Conservation (phyloP, 306 rosid species). For the Vigna unguiculata region DNA sequence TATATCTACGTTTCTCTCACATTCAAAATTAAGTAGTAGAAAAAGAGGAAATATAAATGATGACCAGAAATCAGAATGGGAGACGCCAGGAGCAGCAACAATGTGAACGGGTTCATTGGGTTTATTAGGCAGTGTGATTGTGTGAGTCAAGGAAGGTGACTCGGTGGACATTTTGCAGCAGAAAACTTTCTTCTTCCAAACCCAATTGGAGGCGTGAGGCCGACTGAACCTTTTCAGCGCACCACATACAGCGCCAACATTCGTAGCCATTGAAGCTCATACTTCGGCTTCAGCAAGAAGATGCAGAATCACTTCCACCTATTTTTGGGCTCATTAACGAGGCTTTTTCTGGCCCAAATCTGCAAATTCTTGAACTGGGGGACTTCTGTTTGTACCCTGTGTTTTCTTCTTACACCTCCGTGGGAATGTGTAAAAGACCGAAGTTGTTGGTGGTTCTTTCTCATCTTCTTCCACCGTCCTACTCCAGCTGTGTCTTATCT, state of each 20-base stretch:
- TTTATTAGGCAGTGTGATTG: conserved; percentile 63
- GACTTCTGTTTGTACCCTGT: too few species aligned
- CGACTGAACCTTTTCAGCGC: conserved; percentile 38
- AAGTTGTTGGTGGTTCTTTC: too few species aligned
- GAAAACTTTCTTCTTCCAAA: conserved; percentile 35
- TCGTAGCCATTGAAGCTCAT: conserved; percentile 43
- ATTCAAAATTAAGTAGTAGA: background rate
- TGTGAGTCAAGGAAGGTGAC: conserved; percentile 58
- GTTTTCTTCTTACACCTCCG: too few species aligned
- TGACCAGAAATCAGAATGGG: conserved; percentile 75
- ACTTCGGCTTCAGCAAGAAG: conserved; percentile 14
- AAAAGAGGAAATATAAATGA: background rate
- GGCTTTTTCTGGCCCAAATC: background rate
- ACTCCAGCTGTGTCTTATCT: too few species aligned
- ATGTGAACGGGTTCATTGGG: conserved; percentile 68
- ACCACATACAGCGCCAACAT: conserved; percentile 23
- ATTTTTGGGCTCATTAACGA: background rate
- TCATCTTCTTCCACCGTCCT: too few species aligned
- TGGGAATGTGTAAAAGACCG: too few species aligned
- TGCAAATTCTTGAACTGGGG: background rate
- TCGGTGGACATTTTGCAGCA: conserved; percentile 70
- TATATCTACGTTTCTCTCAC: background rate
- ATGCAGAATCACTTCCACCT: background rate
- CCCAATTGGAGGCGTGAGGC: conserved; percentile 17
- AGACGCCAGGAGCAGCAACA: conserved; percentile 77